phyloP scores from a whole-genome alignment of 2,329 filamentous ascomycete species.

The Aureobasidium lini region DNA sequence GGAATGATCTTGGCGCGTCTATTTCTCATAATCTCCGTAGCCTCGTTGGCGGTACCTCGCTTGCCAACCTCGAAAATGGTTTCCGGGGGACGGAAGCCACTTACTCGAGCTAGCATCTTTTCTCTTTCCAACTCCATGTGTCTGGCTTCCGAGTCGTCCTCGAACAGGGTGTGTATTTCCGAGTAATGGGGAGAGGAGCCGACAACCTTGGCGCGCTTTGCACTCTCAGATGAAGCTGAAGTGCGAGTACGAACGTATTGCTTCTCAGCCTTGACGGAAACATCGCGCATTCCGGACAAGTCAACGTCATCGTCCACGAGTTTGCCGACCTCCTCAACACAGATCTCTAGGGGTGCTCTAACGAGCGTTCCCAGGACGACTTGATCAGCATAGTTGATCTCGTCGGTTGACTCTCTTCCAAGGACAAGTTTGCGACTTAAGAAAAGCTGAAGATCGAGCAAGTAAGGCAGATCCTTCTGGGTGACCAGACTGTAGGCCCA shows the following conservation, averaged over 20 bases:
- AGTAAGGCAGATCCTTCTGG: constrained; percentile 81
- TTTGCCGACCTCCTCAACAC: constrained; percentile 78
- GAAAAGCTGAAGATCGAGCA: constrained; percentile 91
- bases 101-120: constrained; percentile 81
- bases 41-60: constrained; percentile 58
- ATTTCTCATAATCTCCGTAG: constrained; percentile 68
- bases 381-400: constrained; percentile 69
- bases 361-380: constrained; percentile 73
- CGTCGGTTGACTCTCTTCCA: constrained; percentile 55
- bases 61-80: constrained; percentile 94
- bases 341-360: constrained; percentile 64
- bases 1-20: constrained; percentile 59
- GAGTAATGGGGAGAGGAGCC: constrained; percentile 63
- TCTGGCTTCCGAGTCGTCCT: constrained; percentile 52
- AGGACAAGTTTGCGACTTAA: constrained; percentile 75
- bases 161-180: constrained; percentile 72
- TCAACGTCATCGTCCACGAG: constrained; percentile 69
- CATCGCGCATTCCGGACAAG: constrained; percentile 59
- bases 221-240: constrained; percentile 82
- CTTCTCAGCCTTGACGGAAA: constrained; percentile 83
- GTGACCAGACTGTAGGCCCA: constrained; percentile 93
- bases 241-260: constrained; percentile 86
- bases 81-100: constrained; percentile 80
- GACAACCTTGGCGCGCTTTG: constrained; percentile 75
- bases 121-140: constrained; percentile 64